Evolutionary conservation across 371 early-diverging fungal species (phyloP), one percentile per base, ranked within the genome.

Genomic region (Mucor sp.): DNA sequence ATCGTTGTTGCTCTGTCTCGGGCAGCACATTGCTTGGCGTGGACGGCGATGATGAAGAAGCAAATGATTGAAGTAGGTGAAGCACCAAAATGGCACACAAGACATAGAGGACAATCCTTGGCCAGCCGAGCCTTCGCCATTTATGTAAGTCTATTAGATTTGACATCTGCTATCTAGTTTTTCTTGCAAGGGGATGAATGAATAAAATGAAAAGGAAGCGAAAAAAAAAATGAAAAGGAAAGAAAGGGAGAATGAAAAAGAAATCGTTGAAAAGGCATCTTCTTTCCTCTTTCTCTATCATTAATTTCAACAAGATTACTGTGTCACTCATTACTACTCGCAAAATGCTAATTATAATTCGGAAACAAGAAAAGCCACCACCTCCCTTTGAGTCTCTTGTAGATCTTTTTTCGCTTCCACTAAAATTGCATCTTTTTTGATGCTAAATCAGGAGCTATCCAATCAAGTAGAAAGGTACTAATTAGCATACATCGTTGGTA

Each of bases 91-190:
- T 41, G 19, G 55, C 39, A 50, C 48, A 50, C 11, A 48, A 19
- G 14, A 63, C 41, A 43, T 69, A 69, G 11, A 69, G 30, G 6
- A 59, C 19, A 33, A 69, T 59, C 11, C 64, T 59, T 21, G 64
- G 48, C 69, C 69, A 69, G 47, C 50, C 41, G 28, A 60, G 7
- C 35, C 64, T 63, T 60, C 64, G 59, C 58, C 63, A 69, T n/a
- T 64, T 64, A 33, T 44, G n/a, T 33, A 58, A 37, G 48, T 66
- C 61, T 41, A 60, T 41, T 19, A 44, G 21, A 55, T 50, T 66
- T 28, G 61, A 39, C 67, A 66, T 66, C 17, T 7, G 47, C 25
- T 50, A 23, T 50, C 4, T 21, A 12, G 11, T 8, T 50, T 8
- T 3, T 50, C 12, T 50, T 50, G 23, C 2, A 44, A 44, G 19